A percentile compares a stretch with the other conserved stretches of the same genome.
Conservation (phyloP, 192 early-diverging fungal species). For the Pilaira anomala region DNA sequence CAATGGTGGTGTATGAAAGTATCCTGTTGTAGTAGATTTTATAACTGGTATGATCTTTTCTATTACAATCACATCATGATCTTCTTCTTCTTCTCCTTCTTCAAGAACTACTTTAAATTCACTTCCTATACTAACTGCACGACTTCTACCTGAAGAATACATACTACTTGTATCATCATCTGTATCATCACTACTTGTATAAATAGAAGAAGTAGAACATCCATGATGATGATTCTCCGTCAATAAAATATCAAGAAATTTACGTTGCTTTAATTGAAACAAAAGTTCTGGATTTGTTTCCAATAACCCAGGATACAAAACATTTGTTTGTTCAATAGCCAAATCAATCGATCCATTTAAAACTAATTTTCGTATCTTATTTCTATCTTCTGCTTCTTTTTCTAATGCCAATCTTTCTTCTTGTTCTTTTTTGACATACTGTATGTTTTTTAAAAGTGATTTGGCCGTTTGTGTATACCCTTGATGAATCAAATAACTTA, state of each 20-base stretch:
- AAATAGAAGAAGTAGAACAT: neutral
- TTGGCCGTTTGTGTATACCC: constrained; percentile 75
- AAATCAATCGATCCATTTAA: constrained; percentile 69
- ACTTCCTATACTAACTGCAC: constrained; percentile 14
- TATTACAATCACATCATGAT: too few species aligned
- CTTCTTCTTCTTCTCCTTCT: constrained; percentile 26
- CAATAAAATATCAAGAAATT: constrained; percentile 67
- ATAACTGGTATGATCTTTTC: too few species aligned
- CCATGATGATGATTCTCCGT: neutral
- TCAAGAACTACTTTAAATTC: neutral
- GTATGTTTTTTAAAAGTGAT: constrained; percentile 48
- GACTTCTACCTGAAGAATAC: constrained; percentile 7
- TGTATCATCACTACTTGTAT: neutral
- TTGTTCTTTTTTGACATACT: neutral
- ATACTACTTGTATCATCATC: constrained; percentile 7
- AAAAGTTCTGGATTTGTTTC: constrained; percentile 57
- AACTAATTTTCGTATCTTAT: constrained; percentile 39
- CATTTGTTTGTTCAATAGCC: constrained; percentile 63
- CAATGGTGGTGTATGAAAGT: too few species aligned
- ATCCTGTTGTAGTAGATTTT: too few species aligned
- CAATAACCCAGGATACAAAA: constrained; percentile 67
- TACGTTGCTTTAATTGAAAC: constrained; percentile 76
- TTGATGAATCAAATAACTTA: constrained; percentile 77
- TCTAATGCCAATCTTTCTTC: neutral
- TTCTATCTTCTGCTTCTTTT: constrained; percentile 10